Base-by-base conservation (phyloP, 2,329 filamentous ascomycete genomes). In the Cercospora sp. region DNA sequence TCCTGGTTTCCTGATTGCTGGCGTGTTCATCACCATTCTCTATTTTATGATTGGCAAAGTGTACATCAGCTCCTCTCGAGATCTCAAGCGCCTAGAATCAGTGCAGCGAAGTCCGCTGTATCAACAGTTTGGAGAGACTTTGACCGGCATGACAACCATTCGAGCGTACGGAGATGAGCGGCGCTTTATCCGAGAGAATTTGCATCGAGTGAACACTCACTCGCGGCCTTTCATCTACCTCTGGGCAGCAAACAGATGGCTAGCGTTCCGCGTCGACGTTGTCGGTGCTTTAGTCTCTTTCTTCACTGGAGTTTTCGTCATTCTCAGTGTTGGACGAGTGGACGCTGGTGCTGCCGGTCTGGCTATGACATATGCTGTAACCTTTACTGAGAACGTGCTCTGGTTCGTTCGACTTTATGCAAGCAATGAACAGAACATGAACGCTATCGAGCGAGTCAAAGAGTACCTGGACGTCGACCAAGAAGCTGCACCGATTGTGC, bases 351-450 rank as follows among this genome's bases (percentile, higher is more conserved):
- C 94, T 60, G 95, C 94, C 33, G 95, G 95, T 83, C 87, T 99
- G 70, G 97, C 95, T 5, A 84, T 99, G 75, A 97, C 93, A 61
- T 99, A 99, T 76, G 95, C 95, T 16, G 92, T 99, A 73, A 94
- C 92, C 1, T 99, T 99, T 76, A 97, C 94, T 0, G 95, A 99
- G 79, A 98, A 97, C 73, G 91, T 99, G 6, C 83, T 99, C 18
- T 99, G 95, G 95, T 89, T 98, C 65, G 94, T 99, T 31, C 90
- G 95, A 58, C 85, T 97, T 13, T 99, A 99, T 79, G 91, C 94
- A 0, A 89, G 92, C 77, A 97, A 98, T 76, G 95, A 99, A 81
- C 95, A 99, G 80, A 98, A 97, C 81, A 98, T 99, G 95, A 99
- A 99, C 81, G 94, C 94, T 2, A 94, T 98, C 60, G 95, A 99